Evolutionary conservation across 2,329 filamentous ascomycete species (phyloP).

Genomic region (Fusarium sp.): DNA sequence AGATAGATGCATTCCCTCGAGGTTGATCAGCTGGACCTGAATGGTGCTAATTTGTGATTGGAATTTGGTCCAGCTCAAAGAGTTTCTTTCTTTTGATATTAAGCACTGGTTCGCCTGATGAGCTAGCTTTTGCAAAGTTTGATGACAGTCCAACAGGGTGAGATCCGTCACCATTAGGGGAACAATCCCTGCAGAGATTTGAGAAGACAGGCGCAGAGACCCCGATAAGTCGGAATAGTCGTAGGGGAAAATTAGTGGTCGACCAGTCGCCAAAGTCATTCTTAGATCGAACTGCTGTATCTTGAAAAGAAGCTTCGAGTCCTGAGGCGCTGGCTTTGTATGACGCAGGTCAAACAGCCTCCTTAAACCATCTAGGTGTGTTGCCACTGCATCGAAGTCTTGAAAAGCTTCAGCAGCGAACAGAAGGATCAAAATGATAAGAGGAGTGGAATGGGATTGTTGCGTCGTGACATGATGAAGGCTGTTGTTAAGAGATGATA

Average conservation of each 20-base stretch:
- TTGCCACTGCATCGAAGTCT: background rate
- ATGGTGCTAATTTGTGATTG: background rate
- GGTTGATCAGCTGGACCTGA: background rate
- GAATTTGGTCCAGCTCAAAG: background rate
- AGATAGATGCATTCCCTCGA: rapidly evolving
- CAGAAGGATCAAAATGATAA: background rate
- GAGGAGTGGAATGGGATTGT: background rate
- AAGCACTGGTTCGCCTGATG: background rate
- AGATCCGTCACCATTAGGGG: background rate
- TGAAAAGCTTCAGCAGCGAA: background rate
- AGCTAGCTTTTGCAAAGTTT: background rate
- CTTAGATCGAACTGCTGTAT: constrained; percentile 18
- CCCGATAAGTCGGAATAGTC: rapidly evolving
- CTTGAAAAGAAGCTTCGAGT: constrained; percentile 9
- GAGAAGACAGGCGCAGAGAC: rapidly evolving
- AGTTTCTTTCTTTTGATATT: rapidly evolving
- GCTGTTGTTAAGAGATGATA: constrained; percentile 1
- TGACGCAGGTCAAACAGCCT: background rate
- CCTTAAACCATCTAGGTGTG: background rate
- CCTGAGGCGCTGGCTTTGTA: background rate
- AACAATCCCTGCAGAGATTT: rapidly evolving
- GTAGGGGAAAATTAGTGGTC: background rate
- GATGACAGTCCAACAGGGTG: background rate
- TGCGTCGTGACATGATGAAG: background rate
- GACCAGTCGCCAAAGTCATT: background rate